A percentile compares a stretch with the other conserved stretches of the same genome.
These are phyloP conservation scores for Kurtzmaniella natalensis DNA, from an alignment of 1,139 yeast genomes.

Conservation along the genomic window DNA sequence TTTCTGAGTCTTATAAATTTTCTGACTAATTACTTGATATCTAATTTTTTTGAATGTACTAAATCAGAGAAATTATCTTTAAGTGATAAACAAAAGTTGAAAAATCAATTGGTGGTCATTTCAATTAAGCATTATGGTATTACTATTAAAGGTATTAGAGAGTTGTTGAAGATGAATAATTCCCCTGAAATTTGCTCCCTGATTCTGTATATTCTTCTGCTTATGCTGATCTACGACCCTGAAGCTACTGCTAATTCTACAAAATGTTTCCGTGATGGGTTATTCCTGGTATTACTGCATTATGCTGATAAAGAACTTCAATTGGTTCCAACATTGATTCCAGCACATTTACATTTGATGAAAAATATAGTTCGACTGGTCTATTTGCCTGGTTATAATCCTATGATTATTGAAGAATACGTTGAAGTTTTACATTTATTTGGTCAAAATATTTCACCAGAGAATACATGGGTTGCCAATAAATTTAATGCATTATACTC, in stretches of 20 bases:
- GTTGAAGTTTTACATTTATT: constrained; percentile 2
- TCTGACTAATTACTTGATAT: constrained; percentile 37
- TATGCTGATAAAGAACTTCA: constrained; percentile 18
- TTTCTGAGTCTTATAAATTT: constrained; percentile 37
- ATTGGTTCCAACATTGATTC: constrained; percentile 14
- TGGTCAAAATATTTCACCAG: constrained; percentile 4
- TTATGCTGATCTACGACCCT: constrained; percentile 44
- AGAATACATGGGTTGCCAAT: constrained; percentile 14
- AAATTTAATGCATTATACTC: constrained; percentile 22
- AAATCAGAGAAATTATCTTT: constrained; percentile 11
- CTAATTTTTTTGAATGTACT: constrained; percentile 23
- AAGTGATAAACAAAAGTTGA: constrained; percentile 15
- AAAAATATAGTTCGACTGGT: constrained; percentile 33
- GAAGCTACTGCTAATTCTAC: constrained; percentile 39
- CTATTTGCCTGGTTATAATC: constrained; percentile 37
- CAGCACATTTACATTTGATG: constrained; percentile 34
- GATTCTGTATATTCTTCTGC: constrained; percentile 36
- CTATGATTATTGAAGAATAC: constrained; percentile 28
- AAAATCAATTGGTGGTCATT: constrained; percentile 23
- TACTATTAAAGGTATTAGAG: constrained; percentile 33
- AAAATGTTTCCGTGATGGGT: constrained; percentile 40
- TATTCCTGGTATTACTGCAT: constrained; percentile 34
- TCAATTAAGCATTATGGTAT: constrained; percentile 36
- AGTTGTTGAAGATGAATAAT: constrained; percentile 23
- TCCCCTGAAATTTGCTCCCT: constrained; percentile 34